These are phyloP conservation scores for Elsinoe necatrix DNA, from an alignment of 2,329 filamentous ascomycete genomes.

Conservation along the genomic window DNA sequence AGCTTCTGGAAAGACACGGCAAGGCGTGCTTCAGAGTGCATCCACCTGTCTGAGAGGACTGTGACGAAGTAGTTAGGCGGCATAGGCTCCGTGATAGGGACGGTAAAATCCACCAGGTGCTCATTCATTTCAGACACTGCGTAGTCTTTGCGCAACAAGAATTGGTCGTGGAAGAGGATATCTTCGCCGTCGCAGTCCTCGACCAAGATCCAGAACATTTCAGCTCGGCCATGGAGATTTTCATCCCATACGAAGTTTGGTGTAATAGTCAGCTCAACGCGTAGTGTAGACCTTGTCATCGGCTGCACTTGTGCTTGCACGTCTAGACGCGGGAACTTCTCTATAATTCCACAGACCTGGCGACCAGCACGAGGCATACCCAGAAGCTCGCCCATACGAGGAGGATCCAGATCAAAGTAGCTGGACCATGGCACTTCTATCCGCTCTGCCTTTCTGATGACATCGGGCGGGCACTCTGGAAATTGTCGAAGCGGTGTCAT, in stretches of 20 bases:
- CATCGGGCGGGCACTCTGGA: slow-evolving; percentile 68
- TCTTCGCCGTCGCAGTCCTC: slow-evolving; percentile 97
- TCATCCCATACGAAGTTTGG: slow-evolving; percentile 97
- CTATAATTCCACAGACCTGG: slow-evolving; percentile 73
- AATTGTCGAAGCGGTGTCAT: slow-evolving; percentile 96
- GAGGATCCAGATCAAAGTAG: slow-evolving; percentile 94
- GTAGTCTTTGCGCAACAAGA: slow-evolving; percentile 83
- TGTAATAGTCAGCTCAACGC: slow-evolving; percentile 80
- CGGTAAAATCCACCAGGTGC: slow-evolving; percentile 91
- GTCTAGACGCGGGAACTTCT: slow-evolving; percentile 88
- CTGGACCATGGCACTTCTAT: slow-evolving; percentile 89
- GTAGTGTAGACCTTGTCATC: slow-evolving; percentile 85
- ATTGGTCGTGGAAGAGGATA: slow-evolving; percentile 89
- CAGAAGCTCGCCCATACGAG: slow-evolving; percentile 88
- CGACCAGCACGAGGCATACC: slow-evolving; percentile 83
- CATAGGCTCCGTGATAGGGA: slow-evolving; percentile 94
- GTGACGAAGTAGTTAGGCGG: slow-evolving; percentile 98
- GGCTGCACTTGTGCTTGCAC: slow-evolving; percentile 91
- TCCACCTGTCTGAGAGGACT: slow-evolving; percentile 91
- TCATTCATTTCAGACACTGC: slow-evolving; percentile 79
- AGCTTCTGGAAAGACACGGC: slow-evolving; percentile 93
- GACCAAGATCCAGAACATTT: slow-evolving; percentile 94
- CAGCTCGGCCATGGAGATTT: slow-evolving; percentile 72
- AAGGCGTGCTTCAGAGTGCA: slow-evolving; percentile 91
- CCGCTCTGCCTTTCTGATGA: slow-evolving; percentile 84